phyloP scores from a whole-genome alignment of 805 yeast genomes.

The Jamesozyma lodderae region DNA sequence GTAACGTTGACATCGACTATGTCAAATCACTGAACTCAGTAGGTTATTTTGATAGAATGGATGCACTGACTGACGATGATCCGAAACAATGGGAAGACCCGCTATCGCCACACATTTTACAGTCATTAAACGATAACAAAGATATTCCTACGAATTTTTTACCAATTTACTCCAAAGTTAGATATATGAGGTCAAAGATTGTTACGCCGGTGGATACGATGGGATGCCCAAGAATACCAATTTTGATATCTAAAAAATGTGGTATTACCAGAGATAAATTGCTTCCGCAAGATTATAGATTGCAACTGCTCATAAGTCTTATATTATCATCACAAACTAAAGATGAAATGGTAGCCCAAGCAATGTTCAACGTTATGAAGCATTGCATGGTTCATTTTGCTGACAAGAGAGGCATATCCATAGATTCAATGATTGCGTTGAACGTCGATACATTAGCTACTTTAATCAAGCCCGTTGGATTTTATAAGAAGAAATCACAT shows the following conservation, averaged over 20 bases:
- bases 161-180: slow-evolving; percentile 49
- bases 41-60: slow-evolving; percentile 19
- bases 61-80: slow-evolving; percentile 18
- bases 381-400: slow-evolving; percentile 34
- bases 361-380: slow-evolving; percentile 51
- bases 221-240: slow-evolving; percentile 65
- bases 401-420: slow-evolving; percentile 40
- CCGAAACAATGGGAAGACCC: slow-evolving; percentile 16
- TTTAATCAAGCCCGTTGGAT: slow-evolving; percentile 69
- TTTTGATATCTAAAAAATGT: slow-evolving; percentile 26
- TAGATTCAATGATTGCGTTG: slow-evolving; percentile 42
- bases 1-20: slow-evolving; percentile 13
- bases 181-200: slow-evolving; percentile 54
- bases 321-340: slow-evolving; percentile 88
- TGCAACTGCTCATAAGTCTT: slow-evolving; percentile 65
- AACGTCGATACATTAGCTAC: slow-evolving; percentile 49
- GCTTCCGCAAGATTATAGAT: slow-evolving; percentile 38
- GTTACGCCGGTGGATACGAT: slow-evolving; percentile 77
- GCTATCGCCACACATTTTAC: slow-evolving; percentile 5
- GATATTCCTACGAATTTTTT: slow-evolving; percentile 39
- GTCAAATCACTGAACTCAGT: slow-evolving; percentile 18
- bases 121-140: slow-evolving; percentile 3
- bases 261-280: slow-evolving; percentile 19
- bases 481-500: slow-evolving; percentile 67
- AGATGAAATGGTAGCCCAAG: slow-evolving; percentile 71